Percentiles rank a stretch among this genome's conserved stretches.
These are phyloP conservation scores for Erigeron canadensis DNA, from an alignment of 129 eudicot genomes.

Conservation along the genomic window DNA sequence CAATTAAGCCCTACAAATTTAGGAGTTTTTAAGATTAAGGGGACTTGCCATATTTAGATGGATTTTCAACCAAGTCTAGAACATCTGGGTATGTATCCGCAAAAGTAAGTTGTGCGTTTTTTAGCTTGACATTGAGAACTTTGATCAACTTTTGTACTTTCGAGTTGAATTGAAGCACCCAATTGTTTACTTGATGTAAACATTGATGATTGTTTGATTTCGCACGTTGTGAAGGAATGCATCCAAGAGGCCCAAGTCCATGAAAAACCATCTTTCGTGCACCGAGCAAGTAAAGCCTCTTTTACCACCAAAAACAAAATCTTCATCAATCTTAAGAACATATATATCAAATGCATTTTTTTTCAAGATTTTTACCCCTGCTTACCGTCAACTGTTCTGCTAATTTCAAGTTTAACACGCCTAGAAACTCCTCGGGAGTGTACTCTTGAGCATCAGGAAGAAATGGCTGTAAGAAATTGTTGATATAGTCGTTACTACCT, in stretches of 20 bases:
- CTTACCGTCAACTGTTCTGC: slow-evolving; percentile 67
- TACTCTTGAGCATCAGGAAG: slow-evolving; percentile 68
- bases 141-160: slow-evolving; percentile 50
- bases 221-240: slow-evolving; percentile 91
- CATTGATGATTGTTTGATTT: slow-evolving; percentile 63
- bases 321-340: background rate
- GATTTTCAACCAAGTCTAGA: slow-evolving; percentile 60
- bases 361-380: background rate
- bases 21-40: too few species aligned
- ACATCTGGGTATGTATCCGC: slow-evolving; percentile 78
- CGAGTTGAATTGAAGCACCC: slow-evolving; percentile 66
- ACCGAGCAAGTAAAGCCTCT: slow-evolving; percentile 76
- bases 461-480: slow-evolving; percentile 87
- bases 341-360: background rate
- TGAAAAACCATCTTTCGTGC: slow-evolving; percentile 81
- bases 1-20: background rate
- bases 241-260: slow-evolving; percentile 92
- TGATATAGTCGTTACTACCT: slow-evolving; percentile 95
- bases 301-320: background rate
- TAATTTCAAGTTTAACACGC: slow-evolving; percentile 50
- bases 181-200: slow-evolving; percentile 63
- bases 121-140: slow-evolving; percentile 52
- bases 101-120: slow-evolving; percentile 50
- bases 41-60: slow-evolving; percentile 55
- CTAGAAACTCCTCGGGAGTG: slow-evolving; percentile 70